Conservation (phyloP, 106 monocot species). For the Phalaenopsis aphrodite region DNA sequence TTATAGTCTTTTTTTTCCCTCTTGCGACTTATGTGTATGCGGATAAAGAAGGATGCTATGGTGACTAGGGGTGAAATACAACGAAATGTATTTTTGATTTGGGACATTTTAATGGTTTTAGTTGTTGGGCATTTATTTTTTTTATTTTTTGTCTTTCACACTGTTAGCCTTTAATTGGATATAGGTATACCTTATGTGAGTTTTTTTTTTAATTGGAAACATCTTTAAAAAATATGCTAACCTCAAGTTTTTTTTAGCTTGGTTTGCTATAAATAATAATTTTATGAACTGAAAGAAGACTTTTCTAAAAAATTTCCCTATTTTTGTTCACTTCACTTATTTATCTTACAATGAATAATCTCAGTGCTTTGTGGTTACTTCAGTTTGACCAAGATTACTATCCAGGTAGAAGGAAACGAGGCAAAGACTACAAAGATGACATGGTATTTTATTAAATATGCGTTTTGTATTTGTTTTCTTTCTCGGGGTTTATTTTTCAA, state of each 20-base stretch:
- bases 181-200: not conserved
- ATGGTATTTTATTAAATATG: constrained; percentile 43
- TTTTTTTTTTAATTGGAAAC: not conserved
- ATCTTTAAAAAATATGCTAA: not conserved
- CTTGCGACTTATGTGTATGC: no score
- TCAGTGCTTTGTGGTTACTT: constrained; percentile 18
- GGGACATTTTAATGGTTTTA: not conserved
- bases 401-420: constrained; percentile 94
- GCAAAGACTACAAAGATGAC: constrained; percentile 90
- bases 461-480: not conserved
- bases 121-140: not conserved
- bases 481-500: not conserved
- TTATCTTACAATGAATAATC: not conserved
- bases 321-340: not conserved
- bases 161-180: not conserved
- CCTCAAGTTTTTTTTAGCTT: not conserved
- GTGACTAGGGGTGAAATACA: not conserved
- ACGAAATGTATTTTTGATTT: not conserved
- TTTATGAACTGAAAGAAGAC: not conserved
- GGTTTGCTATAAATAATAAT: not conserved
- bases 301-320: no score
- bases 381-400: constrained; percentile 98
- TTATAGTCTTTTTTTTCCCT: no score
- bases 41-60: not conserved
- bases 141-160: not conserved